These are phyloP conservation scores for Eimeria sp. DNA, from an alignment of 169 alveolate genomes.

Conservation along the genomic window DNA sequence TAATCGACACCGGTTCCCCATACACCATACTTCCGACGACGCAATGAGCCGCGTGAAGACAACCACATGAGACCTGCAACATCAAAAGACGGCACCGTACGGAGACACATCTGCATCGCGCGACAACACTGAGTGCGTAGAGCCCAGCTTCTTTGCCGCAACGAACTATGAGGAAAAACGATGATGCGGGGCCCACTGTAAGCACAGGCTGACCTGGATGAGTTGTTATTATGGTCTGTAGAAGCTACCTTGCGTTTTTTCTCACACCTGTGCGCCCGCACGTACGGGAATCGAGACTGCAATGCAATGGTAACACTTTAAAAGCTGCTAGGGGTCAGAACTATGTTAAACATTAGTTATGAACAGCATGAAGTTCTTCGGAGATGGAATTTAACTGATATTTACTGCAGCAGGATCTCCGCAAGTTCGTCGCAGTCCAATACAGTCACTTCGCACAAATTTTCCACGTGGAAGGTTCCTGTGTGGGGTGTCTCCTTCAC, in stretches of 20 bases:
- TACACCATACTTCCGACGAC: slow-evolving; percentile 50
- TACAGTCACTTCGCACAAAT: slow-evolving; percentile 68
- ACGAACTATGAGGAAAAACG: not conserved
- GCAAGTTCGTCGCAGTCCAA: slow-evolving; percentile 32
- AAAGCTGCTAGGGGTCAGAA: not conserved
- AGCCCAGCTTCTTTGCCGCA: not conserved
- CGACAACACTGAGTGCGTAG: not conserved
- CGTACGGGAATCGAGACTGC: not conserved
- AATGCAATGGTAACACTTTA: not conserved
- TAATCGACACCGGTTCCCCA: slow-evolving; percentile 25
- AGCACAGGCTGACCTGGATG: slow-evolving; percentile 28
- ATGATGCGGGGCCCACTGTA: not conserved
- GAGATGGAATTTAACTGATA: not conserved
- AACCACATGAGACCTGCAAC: slow-evolving; percentile 62
- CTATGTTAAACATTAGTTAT: too few relatives aligned
- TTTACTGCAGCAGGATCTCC: slow-evolving; percentile 51
- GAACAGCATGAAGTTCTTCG: not conserved
- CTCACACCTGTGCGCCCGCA: slow-evolving; percentile 50
- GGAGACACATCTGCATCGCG: not conserved
- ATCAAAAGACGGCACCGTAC: not conserved
- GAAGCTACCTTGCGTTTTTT: slow-evolving; percentile 68
- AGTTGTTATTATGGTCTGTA: slow-evolving; percentile 50
- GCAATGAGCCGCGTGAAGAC: slow-evolving; percentile 59
- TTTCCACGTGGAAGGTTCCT: slow-evolving; percentile 43
- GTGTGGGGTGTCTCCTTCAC: slow-evolving; percentile 68